A percentile compares a stretch with the other conserved stretches of the same genome.
phyloP scores from a whole-genome alignment of 768 basidiomycete species.

The Holtermanniella nyarrowii region DNA sequence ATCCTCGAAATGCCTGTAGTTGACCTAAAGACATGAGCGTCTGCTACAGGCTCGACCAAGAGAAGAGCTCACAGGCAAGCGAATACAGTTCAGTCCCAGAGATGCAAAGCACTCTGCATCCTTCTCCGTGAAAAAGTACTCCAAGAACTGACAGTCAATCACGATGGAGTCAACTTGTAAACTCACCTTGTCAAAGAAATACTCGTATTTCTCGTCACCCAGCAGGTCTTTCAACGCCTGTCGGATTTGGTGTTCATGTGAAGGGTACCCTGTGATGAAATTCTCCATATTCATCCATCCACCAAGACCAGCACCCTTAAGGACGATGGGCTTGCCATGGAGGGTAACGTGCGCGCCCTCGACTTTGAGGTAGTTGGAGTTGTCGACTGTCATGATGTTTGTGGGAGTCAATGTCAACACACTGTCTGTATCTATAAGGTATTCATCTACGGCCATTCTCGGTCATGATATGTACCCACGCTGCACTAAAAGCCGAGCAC shows the following conservation, averaged over 20 bases:
- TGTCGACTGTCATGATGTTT: background rate
- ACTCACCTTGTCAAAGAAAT: constrained; percentile 72
- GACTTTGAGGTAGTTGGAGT: constrained; percentile 11
- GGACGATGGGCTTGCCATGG: constrained; percentile 24
- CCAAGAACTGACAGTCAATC: constrained; percentile 51
- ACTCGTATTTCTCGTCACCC: constrained; percentile 55
- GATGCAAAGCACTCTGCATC: constrained; percentile 69
- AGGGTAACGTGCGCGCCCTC: constrained; percentile 17
- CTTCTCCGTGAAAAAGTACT: constrained; percentile 68
- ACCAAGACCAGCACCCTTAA: constrained; percentile 55
- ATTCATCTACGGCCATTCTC: background rate
- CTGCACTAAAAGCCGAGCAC: too few species aligned
- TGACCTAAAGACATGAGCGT: constrained; percentile 8
- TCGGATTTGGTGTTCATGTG: constrained; percentile 65
- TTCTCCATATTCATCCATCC: constrained; percentile 64
- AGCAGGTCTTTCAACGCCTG: constrained; percentile 57
- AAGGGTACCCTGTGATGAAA: constrained; percentile 56
- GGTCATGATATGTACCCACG: too few species aligned
- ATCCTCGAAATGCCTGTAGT: constrained; percentile 44
- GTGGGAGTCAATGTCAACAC: background rate
- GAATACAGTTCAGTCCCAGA: constrained; percentile 69
- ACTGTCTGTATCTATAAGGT: background rate
- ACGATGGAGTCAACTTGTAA: background rate
- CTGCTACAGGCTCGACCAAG: background rate
- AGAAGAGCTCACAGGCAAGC: constrained; percentile 36